Evolutionary conservation across 163 green algal species (phyloP).

Genomic region (Smithsoniella earleae): DNA sequence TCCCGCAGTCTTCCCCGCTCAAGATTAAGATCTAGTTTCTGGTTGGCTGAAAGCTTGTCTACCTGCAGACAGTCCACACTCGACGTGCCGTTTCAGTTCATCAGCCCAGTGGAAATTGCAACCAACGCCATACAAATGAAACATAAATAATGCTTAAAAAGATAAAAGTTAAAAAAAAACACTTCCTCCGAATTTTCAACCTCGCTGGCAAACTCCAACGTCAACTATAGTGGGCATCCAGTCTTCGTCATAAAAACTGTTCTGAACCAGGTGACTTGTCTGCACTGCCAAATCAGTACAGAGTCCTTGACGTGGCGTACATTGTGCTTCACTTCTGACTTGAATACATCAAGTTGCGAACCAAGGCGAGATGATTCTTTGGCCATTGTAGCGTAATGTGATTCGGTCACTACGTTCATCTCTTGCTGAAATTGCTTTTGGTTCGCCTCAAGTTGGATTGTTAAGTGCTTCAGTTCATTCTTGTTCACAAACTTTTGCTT

Average conservation of each 20-base stretch:
- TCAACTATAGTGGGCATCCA: too few relatives aligned
- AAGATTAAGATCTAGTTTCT: slow-evolving; percentile 28
- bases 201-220: too few relatives aligned
- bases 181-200: too few relatives aligned
- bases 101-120: too few relatives aligned
- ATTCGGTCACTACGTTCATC: slow-evolving; percentile 21
- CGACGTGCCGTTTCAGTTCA: too few relatives aligned
- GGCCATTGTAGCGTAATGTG: not conserved
- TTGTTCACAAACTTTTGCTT: not conserved
- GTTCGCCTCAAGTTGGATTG: not conserved
- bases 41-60: slow-evolving; percentile 26
- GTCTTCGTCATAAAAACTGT: too few relatives aligned
- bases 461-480: not conserved
- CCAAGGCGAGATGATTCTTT: slow-evolving; percentile 15
- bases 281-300: too few relatives aligned
- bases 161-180: too few relatives aligned
- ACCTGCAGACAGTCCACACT: slow-evolving; percentile 25
- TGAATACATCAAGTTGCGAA: slow-evolving; percentile 1
- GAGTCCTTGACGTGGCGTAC: too few relatives aligned
- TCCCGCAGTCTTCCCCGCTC: slow-evolving; percentile 16
- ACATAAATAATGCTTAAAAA: too few relatives aligned
- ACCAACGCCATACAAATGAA: too few relatives aligned
- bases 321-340: slow-evolving; percentile 26
- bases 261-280: too few relatives aligned
- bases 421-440: slow-evolving; percentile 17